Conservation (phyloP, 2,329 filamentous ascomycete species). For the Bipolaris cookei region DNA sequence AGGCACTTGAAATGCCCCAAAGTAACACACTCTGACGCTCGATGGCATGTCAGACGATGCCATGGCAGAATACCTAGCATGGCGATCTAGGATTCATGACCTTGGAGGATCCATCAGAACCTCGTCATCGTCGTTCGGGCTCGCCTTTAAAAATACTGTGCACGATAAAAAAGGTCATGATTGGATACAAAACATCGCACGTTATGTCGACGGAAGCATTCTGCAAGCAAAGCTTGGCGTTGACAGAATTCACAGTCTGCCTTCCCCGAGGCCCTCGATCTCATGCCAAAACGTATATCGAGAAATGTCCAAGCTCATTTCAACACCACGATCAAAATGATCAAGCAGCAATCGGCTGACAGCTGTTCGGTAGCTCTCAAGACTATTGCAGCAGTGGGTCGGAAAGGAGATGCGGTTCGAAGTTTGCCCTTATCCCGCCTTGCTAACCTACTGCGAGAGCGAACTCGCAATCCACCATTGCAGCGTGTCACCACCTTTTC, state of each 20-base stretch:
- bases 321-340: conserved; percentile 2
- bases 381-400: conserved; percentile 10
- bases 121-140: conserved; percentile 21
- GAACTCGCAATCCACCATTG: conserved; percentile 1
- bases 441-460: conserved; percentile 5
- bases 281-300: conserved; percentile 7
- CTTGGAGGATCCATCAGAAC: conserved; percentile 12
- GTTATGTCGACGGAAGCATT: conserved; percentile 8
- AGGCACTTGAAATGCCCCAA: conserved; percentile 5
- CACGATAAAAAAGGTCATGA: conserved; percentile 2
- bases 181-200: conserved; percentile 5
- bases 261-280: conserved; percentile 5
- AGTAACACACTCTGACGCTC: conserved; percentile 15
- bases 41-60: not conserved
- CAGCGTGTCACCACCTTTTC: conserved; percentile 5
- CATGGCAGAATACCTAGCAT: conserved; percentile 18
- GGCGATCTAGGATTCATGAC: conserved; percentile 21
- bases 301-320: conserved; percentile 9
- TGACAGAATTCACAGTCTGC: conserved; percentile 14
- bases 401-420: not conserved
- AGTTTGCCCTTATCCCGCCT: conserved; percentile 8
- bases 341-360: conserved; percentile 1
- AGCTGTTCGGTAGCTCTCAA: conserved; percentile 4
- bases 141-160: conserved; percentile 7
- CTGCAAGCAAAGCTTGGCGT: conserved; percentile 16